Percentiles rank a stretch among this genome's conserved stretches.
Conservation (phyloP, 192 early-diverging fungal genomes). For the Backusella luteola region DNA sequence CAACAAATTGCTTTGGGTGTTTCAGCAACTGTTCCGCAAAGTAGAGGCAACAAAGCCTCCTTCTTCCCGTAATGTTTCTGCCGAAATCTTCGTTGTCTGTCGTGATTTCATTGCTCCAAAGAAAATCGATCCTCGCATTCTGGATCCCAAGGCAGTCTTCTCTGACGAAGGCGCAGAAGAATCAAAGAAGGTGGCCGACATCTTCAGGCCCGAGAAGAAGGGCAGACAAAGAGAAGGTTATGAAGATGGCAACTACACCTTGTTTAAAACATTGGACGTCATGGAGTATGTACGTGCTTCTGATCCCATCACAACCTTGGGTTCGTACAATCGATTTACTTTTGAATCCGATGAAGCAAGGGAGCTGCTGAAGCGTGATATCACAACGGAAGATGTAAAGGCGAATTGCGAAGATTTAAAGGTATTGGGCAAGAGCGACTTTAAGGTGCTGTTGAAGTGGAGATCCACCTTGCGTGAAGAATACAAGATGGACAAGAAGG, state of each 20-base stretch:
- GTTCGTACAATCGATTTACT: conserved; percentile 67
- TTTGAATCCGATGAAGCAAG: conserved; percentile 75
- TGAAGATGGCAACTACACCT: conserved; percentile 92
- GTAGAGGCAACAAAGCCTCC: conserved; percentile 99
- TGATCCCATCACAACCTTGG: conserved; percentile 82
- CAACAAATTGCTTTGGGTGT: conserved; percentile 98
- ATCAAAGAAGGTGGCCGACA: conserved; percentile 53
- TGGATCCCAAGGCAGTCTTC: conserved; percentile 94
- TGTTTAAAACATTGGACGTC: conserved; percentile 71
- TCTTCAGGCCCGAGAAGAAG: conserved; percentile 93
- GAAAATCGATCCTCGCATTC: conserved; percentile 90
- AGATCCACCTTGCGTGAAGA: conserved; percentile 65
- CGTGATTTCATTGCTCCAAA: conserved; percentile 89
- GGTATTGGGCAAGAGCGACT: conserved; percentile 92
- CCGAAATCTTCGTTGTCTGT: conserved; percentile 99
- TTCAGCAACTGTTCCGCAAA: conserved; percentile 93
- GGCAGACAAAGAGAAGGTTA: conserved; percentile 94
- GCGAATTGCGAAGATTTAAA: conserved; percentile 83
- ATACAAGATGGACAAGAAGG: conserved; percentile 51
- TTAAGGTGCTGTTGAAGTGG: conserved; percentile 90
- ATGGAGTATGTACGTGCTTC: conserved; percentile 77
- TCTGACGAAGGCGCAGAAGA: conserved; percentile 80
- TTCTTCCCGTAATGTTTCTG: conserved; percentile 96
- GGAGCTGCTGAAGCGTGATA: conserved; percentile 50
- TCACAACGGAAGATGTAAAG: conserved; percentile 82